A percentile compares a stretch with the other conserved stretches of the same genome.
Evolutionary conservation across 148 eudicot species (phyloP).

Genomic region (Chenopodium suecicum): DNA sequence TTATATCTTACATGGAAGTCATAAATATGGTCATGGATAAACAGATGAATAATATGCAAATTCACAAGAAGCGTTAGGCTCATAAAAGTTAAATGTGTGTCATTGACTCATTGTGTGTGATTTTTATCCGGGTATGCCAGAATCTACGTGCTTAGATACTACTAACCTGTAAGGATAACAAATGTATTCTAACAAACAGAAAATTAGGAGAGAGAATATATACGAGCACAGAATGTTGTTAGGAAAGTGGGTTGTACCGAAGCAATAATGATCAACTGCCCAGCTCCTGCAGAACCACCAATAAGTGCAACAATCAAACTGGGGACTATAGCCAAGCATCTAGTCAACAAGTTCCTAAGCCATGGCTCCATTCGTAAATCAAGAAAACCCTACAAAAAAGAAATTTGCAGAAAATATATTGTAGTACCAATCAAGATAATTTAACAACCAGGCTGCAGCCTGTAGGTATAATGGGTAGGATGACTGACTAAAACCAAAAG

Average conservation of each 20-base stretch:
- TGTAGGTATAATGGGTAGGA: not conserved
- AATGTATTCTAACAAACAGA: not conserved
- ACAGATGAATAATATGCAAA: not conserved
- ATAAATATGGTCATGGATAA: not conserved
- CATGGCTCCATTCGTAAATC: constrained; percentile 83
- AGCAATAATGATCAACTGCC: constrained; percentile 85
- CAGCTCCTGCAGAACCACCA: constrained; percentile 93
- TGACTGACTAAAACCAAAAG: not conserved
- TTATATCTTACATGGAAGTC: not conserved
- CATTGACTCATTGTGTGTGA: not conserved
- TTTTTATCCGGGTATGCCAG: not conserved
- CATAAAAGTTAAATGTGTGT: too few relatives aligned
- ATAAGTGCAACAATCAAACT: constrained; percentile 87
- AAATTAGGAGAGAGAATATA: not conserved
- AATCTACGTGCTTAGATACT: not conserved
- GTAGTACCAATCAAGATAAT: not conserved
- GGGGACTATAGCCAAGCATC: constrained; percentile 91
- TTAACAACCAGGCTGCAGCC: not conserved
- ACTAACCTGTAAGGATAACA: not conserved
- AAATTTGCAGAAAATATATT: not conserved
- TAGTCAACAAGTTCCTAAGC: constrained; percentile 83
- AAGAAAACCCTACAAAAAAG: constrained; percentile 73
- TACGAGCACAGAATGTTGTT: not conserved
- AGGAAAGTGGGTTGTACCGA: constrained; percentile 49
- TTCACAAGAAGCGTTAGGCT: not conserved